Conservation (phyloP, 1,284 basidiomycete species). For the Microbotryum scabiosae region DNA sequence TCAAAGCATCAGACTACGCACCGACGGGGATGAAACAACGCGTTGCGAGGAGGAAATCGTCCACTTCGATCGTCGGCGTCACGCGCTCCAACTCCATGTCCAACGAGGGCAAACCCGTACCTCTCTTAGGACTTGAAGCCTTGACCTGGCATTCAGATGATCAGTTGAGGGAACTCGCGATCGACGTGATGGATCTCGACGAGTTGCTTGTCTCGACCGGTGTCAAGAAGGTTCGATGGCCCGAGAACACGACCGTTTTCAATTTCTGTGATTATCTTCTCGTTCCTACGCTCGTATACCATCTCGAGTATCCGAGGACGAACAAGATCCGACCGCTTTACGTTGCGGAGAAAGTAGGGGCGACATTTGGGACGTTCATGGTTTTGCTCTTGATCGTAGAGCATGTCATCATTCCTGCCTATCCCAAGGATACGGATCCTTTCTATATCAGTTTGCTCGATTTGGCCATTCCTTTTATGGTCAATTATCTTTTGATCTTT, state of each 20-base stretch:
- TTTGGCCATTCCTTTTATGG: conserved; percentile 86
- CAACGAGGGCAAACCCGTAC: background rate
- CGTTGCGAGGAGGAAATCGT: background rate
- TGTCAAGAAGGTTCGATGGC: conserved; percentile 57
- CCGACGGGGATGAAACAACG: background rate
- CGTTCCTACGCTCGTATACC: conserved; percentile 89
- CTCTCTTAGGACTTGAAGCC: conserved; percentile 33
- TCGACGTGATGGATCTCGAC: conserved; percentile 66
- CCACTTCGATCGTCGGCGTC: background rate
- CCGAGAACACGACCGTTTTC: conserved; percentile 70
- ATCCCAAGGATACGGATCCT: conserved; percentile 52
- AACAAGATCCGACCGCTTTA: conserved; percentile 83
- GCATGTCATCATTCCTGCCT: conserved; percentile 64
- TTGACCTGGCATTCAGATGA: conserved; percentile 67
- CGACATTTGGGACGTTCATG: conserved; percentile 91
- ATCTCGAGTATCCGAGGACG: conserved; percentile 89
- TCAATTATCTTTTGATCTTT: conserved; percentile 64
- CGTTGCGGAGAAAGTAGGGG: conserved; percentile 87
- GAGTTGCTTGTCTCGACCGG: conserved; percentile 68
- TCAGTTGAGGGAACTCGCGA: conserved; percentile 60
- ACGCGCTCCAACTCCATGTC: conserved; percentile 3
- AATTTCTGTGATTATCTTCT: conserved; percentile 85
- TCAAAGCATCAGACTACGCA: background rate
- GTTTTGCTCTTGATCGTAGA: conserved; percentile 76
- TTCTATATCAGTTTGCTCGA: conserved; percentile 71